phyloP scores from a whole-genome alignment of 2,329 filamentous ascomycete species.

The Aspergillus niger region DNA sequence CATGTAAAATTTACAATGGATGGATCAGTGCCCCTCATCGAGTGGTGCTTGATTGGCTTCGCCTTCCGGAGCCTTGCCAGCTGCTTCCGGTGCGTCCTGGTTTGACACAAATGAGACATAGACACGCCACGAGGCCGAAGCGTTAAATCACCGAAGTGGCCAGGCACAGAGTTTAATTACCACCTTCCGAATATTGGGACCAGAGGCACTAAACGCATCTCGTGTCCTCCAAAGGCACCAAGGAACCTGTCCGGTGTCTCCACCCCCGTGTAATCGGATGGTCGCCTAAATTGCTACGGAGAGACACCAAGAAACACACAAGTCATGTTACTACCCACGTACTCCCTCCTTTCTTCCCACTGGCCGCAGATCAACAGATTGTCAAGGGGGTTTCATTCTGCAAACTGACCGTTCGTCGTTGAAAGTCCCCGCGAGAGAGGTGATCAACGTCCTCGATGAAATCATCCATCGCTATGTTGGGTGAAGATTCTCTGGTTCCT shows the following conservation, averaged over 20 bases:
- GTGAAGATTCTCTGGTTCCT: conserved; percentile 13
- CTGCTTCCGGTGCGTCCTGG: background rate
- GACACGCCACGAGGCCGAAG: conserved; percentile 9
- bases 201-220: background rate
- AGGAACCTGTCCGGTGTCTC: background rate
- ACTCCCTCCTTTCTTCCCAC: background rate
- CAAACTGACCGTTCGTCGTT: background rate
- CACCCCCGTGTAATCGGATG: background rate
- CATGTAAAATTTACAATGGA: background rate
- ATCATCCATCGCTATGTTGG: conserved; percentile 16
- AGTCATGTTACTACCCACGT: background rate
- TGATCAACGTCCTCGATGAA: conserved; percentile 14
- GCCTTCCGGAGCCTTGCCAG: background rate
- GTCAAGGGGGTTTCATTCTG: background rate
- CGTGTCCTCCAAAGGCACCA: background rate
- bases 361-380: background rate
- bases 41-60: background rate
- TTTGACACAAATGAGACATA: background rate
- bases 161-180: background rate
- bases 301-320: background rate
- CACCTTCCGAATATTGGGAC: background rate
- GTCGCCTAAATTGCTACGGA: background rate
- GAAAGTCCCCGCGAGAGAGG: background rate
- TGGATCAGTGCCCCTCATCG: background rate
- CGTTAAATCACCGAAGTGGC: background rate